A percentile compares a stretch with the other conserved stretches of the same genome.
phyloP scores from a whole-genome alignment of 345 rosid species.

The Aquilaria sinensis region DNA sequence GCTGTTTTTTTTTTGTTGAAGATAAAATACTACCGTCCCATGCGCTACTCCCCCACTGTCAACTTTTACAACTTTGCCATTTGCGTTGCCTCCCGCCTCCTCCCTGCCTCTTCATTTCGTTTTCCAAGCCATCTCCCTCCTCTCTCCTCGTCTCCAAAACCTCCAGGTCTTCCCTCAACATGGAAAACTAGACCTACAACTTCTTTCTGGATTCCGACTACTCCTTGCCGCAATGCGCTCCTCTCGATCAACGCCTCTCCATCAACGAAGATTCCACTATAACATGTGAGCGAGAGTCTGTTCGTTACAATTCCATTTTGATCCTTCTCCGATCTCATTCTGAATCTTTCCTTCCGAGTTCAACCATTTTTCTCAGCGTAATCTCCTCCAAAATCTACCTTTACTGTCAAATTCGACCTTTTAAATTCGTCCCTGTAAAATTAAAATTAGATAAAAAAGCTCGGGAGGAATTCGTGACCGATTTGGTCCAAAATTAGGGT shows the following conservation, averaged over 20 bases:
- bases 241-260: slow-evolving; percentile 3
- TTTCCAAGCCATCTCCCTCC: no score
- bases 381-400: slow-evolving; percentile 1
- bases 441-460: slow-evolving; percentile 38
- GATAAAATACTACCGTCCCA: no score
- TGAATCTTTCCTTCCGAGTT: slow-evolving; percentile 12
- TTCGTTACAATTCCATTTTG: slow-evolving; percentile 17
- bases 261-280: neutral
- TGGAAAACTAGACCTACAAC: no score
- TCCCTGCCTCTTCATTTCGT: no score
- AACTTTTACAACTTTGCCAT: no score
- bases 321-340: slow-evolving; percentile 12
- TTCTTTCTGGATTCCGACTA: no score
- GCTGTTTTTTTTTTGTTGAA: no score
- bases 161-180: no score
- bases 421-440: slow-evolving; percentile 7
- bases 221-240: no score
- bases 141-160: no score
- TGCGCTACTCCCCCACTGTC: no score
- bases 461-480: slow-evolving; percentile 56
- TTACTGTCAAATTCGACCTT: slow-evolving; percentile 2
- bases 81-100: no score
- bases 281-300: slow-evolving; percentile 41
- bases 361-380: neutral
- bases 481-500: slow-evolving; percentile 66